A percentile compares a stretch with the other conserved stretches of the same genome.
Conservation (phyloP, 2,329 filamentous ascomycete genomes). For the Talaromyces marneffei region DNA sequence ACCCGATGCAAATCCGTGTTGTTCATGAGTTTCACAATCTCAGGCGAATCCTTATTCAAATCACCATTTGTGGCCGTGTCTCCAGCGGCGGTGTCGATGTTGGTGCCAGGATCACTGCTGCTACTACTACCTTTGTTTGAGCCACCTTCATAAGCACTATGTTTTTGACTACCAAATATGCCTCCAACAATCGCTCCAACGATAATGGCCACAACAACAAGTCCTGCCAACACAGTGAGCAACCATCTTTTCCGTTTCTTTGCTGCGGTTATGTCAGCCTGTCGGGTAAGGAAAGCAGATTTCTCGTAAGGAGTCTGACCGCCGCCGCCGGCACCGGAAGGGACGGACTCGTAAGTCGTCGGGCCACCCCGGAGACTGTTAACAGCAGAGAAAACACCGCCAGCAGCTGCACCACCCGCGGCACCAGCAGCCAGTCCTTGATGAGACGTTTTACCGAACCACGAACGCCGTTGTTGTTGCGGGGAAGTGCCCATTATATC, state of each 20-base stretch:
- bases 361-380: conserved; percentile 37
- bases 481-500: conserved; percentile 56
- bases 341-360: conserved; percentile 54
- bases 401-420: conserved; percentile 40
- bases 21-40: conserved; percentile 76
- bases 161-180: conserved; percentile 54
- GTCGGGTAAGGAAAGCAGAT: conserved; percentile 56
- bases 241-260: conserved; percentile 66
- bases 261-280: conserved; percentile 44
- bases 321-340: conserved; percentile 25
- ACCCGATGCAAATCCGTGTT: conserved; percentile 82
- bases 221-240: conserved; percentile 45
- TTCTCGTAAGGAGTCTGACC: conserved; percentile 49
- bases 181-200: conserved; percentile 69
- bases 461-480: conserved; percentile 46
- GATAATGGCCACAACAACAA: conserved; percentile 59
- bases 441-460: conserved; percentile 42
- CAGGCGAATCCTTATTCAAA: conserved; percentile 64
- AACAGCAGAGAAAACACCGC: conserved; percentile 29
- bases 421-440: conserved; percentile 30
- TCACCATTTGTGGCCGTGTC: conserved; percentile 62
- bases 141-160: conserved; percentile 21
- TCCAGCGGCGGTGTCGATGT: conserved; percentile 51
- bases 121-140: conserved; percentile 17
- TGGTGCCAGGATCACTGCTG: conserved; percentile 26